Conservation (phyloP, 305 asterid genomes). For the Fraxinus velutina region DNA sequence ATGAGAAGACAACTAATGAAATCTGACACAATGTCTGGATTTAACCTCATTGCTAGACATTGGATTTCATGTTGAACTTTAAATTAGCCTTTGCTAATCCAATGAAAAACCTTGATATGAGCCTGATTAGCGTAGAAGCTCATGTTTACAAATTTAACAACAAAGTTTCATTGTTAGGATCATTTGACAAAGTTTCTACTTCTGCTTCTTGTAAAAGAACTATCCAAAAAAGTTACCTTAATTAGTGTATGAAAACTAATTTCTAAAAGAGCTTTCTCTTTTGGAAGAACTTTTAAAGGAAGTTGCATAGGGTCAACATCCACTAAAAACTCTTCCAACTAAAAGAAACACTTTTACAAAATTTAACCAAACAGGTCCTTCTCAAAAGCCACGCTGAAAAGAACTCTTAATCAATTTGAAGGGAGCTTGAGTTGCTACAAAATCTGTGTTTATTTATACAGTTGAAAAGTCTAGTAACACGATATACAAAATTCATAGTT, state of each 20-base stretch:
- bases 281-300: neutral
- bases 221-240: neutral
- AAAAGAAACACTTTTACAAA: neutral
- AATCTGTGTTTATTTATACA: neutral
- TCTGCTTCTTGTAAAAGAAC: neutral
- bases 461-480: neutral
- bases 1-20: neutral
- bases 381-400: neutral
- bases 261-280: neutral
- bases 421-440: neutral
- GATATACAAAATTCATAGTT: neutral
- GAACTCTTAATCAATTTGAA: neutral
- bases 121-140: neutral
- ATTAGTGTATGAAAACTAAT: neutral
- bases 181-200: neutral
- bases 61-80: neutral
- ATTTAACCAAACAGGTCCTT: neutral
- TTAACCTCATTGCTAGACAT: neutral
- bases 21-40: neutral
- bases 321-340: neutral
- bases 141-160: neutral
- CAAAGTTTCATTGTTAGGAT: neutral
- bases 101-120: neutral
- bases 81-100: conserved; percentile 6
- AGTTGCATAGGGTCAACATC: neutral